A percentile compares a stretch with the other conserved stretches of the same genome.
Conservation (phyloP, 805 yeast genomes). For the Torulaspora quercuum region DNA sequence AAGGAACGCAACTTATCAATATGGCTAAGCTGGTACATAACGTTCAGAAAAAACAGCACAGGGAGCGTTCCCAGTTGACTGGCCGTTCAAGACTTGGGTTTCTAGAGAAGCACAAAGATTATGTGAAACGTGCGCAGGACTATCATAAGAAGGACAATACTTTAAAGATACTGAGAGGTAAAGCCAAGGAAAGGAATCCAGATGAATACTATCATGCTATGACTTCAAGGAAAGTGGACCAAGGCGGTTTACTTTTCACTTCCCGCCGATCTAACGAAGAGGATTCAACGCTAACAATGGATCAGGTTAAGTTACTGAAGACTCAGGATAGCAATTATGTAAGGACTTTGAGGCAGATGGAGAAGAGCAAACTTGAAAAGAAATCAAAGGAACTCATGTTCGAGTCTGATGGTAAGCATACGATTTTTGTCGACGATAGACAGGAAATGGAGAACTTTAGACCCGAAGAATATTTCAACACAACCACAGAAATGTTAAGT, state of each 20-base stretch:
- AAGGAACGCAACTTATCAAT: constrained; percentile 3
- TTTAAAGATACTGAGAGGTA: constrained; percentile 65
- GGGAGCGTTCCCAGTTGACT: constrained; percentile 85
- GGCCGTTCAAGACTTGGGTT: constrained; percentile 75
- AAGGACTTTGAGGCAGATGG: constrained; percentile 69
- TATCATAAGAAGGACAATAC: constrained; percentile 57
- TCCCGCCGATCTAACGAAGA: constrained; percentile 56
- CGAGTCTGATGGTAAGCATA: constrained; percentile 67
- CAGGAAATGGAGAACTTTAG: constrained; percentile 55
- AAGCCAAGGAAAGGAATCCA: constrained; percentile 74
- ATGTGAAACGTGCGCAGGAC: constrained; percentile 65
- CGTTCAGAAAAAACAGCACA: constrained; percentile 92
- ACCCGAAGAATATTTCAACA: constrained; percentile 64
- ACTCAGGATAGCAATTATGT: constrained; percentile 89
- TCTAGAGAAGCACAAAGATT: constrained; percentile 89
- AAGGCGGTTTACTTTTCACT: constrained; percentile 60
- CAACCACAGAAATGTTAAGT: constrained; percentile 59
- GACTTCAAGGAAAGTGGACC: constrained; percentile 67
- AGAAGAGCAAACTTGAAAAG: constrained; percentile 59
- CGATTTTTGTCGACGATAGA: constrained; percentile 73
- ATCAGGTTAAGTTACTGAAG: constrained; percentile 77
- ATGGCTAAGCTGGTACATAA: constrained; percentile 85
- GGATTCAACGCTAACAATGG: constrained; percentile 49
- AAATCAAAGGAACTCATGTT: constrained; percentile 44
- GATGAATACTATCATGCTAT: constrained; percentile 97